These are phyloP conservation scores for Chrysoporthe cubensis DNA, from an alignment of 2,329 filamentous ascomycete genomes.

Conservation along the genomic window DNA sequence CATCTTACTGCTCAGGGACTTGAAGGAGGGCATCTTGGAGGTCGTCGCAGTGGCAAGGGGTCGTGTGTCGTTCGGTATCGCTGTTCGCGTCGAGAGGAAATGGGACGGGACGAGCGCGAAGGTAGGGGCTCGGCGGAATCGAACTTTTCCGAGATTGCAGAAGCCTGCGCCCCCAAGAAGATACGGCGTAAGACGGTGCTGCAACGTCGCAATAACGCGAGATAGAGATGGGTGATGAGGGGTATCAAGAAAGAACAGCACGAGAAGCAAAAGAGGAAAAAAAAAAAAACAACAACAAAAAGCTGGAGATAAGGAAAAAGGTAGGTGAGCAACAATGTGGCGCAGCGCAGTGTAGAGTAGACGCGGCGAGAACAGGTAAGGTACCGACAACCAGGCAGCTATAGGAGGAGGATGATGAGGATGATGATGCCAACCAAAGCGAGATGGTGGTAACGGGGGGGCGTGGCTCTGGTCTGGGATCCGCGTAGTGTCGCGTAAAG, in stretches of 20 bases:
- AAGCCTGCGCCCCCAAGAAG: background rate
- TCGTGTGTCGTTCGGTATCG: background rate
- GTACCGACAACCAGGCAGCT: background rate
- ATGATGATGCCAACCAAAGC: background rate
- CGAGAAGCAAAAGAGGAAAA: background rate
- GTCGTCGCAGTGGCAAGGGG: background rate
- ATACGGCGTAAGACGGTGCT: conserved; percentile 4
- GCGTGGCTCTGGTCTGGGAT: conserved; percentile 12
- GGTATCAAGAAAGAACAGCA: conserved; percentile 20
- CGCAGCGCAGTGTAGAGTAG: background rate
- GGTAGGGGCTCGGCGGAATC: background rate
- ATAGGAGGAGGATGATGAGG: background rate
- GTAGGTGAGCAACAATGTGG: background rate
- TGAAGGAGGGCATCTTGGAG: conserved; percentile 43
- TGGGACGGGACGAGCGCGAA: background rate
- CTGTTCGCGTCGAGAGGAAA: background rate
- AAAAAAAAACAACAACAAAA: background rate
- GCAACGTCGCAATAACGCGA: background rate
- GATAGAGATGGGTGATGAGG: background rate
- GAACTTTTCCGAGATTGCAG: background rate
- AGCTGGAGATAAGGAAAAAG: background rate
- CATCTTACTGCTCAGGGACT: conserved; percentile 60
- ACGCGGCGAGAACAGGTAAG: background rate
- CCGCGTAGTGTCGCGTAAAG: conserved; percentile 14
- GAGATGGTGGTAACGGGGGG: background rate